phyloP scores from a whole-genome alignment of 768 basidiomycete species.

The Dioszegia hungarica region DNA sequence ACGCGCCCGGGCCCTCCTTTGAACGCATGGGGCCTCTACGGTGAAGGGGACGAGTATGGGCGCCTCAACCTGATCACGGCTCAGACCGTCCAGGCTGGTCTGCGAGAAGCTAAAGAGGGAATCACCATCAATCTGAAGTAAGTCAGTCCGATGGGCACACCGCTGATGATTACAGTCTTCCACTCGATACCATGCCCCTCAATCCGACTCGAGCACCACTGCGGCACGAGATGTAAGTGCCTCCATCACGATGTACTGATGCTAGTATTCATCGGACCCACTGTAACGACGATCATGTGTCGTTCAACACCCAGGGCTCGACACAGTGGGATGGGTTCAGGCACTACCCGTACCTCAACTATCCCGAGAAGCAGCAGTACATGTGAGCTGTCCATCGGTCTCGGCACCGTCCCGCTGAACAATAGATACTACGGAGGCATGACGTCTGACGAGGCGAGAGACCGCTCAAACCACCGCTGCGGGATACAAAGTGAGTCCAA shows the following conservation, averaged over 20 bases:
- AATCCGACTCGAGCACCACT: slow-evolving; percentile 3
- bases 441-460: slow-evolving; percentile 14
- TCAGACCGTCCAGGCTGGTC: slow-evolving; percentile 3
- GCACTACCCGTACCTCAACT: slow-evolving; percentile 25
- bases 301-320: slow-evolving; percentile 13
- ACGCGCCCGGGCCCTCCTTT: slow-evolving; percentile 5
- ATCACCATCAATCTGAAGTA: slow-evolving; percentile 28
- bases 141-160: neutral
- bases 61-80: slow-evolving; percentile 15
- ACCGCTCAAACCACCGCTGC: slow-evolving; percentile 9
- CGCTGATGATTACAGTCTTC: slow-evolving; percentile 8
- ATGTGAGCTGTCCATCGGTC: neutral
- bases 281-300: slow-evolving; percentile 9
- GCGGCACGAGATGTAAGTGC: slow-evolving; percentile 5
- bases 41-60: slow-evolving; percentile 11
- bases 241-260: neutral
- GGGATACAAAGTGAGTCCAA: slow-evolving; percentile 28
- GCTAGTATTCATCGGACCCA: slow-evolving; percentile 9
- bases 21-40: slow-evolving; percentile 21
- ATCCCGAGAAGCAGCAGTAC: slow-evolving; percentile 12
- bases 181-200: neutral
- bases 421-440: slow-evolving; percentile 13
- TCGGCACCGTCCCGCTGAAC: neutral
- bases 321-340: slow-evolving; percentile 21
- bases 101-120: slow-evolving; percentile 8